phyloP scores from a whole-genome alignment of 768 basidiomycete genomes.

The Leccinum longicurvipes region DNA sequence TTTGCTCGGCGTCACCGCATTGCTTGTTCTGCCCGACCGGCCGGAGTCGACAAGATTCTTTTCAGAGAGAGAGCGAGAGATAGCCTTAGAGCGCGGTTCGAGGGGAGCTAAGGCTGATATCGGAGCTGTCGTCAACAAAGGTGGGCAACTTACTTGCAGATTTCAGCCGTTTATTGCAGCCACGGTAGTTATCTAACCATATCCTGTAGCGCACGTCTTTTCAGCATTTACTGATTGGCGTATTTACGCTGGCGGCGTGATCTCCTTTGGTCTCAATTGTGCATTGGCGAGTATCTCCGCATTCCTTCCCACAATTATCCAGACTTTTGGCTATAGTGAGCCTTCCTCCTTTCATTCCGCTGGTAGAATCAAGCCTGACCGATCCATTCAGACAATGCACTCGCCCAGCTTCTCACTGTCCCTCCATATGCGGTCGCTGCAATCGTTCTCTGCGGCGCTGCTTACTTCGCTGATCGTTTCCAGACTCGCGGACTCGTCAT shows the following conservation, averaged over 20 bases:
- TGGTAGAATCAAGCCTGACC: neutral
- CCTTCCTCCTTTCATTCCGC: neutral
- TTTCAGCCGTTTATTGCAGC: neutral
- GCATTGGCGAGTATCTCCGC: slow-evolving; percentile 76
- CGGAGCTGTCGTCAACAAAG: slow-evolving; percentile 61
- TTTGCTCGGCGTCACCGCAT: slow-evolving; percentile 53
- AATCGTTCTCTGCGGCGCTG: slow-evolving; percentile 54
- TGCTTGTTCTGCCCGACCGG: slow-evolving; percentile 61
- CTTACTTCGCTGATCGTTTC: slow-evolving; percentile 62
- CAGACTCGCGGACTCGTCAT: slow-evolving; percentile 53
- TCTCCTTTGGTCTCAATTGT: slow-evolving; percentile 76
- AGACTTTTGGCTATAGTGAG: slow-evolving; percentile 69
- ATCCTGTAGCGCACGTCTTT: slow-evolving; percentile 50
- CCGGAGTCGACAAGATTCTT: slow-evolving; percentile 68
- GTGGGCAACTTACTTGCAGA: slow-evolving; percentile 31
- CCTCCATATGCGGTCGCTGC: slow-evolving; percentile 77
- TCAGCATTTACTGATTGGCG: slow-evolving; percentile 73
- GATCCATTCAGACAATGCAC: neutral
- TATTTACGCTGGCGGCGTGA: slow-evolving; percentile 60
- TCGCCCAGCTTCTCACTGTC: slow-evolving; percentile 72
- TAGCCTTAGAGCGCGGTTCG: slow-evolving; percentile 67
- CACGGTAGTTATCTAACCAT: neutral
- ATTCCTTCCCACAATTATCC: slow-evolving; percentile 80
- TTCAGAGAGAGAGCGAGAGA: slow-evolving; percentile 45
- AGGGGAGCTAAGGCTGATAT: slow-evolving; percentile 62